A percentile compares a stretch with the other conserved stretches of the same genome.
Evolutionary conservation across 805 yeast genomes (phyloP).

Genomic region (Pichia scutulata): DNA sequence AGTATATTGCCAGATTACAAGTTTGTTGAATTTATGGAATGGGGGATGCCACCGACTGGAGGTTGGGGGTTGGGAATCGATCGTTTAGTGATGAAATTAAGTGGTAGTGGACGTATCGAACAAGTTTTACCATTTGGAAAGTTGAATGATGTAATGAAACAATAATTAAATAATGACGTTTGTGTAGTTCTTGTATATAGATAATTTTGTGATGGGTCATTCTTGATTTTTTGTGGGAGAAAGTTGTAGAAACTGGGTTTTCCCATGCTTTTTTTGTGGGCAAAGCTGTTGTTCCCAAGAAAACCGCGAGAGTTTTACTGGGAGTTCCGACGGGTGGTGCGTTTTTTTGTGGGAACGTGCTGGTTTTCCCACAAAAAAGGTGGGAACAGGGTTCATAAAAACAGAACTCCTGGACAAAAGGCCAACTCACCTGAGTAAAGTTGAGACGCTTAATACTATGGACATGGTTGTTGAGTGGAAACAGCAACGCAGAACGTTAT

Average conservation of each 20-base stretch:
- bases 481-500: too few relatives aligned
- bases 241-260: too few relatives aligned
- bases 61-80: constrained; percentile 98
- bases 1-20: constrained; percentile 61
- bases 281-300: background rate
- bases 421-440: too few relatives aligned
- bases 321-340: background rate
- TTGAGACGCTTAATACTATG: too few relatives aligned
- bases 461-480: too few relatives aligned
- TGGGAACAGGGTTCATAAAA: too few relatives aligned
- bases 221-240: too few relatives aligned
- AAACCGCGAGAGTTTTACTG: background rate
- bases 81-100: constrained; percentile 71
- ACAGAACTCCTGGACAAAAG: too few relatives aligned
- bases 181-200: background rate
- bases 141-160: constrained; percentile 59
- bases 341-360: background rate
- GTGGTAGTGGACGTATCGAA: constrained; percentile 60
- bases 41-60: constrained; percentile 96
- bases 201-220: background rate
- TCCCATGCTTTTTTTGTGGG: background rate
- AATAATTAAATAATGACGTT: constrained; percentile 26
- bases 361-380: background rate
- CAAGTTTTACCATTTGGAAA: constrained; percentile 71
- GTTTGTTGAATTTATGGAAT: constrained; percentile 73